Percentiles rank a stretch among this genome's conserved stretches.
Conservation (phyloP, 352 stramenopile genomes). For the Pilasporangium apinafurcum region DNA sequence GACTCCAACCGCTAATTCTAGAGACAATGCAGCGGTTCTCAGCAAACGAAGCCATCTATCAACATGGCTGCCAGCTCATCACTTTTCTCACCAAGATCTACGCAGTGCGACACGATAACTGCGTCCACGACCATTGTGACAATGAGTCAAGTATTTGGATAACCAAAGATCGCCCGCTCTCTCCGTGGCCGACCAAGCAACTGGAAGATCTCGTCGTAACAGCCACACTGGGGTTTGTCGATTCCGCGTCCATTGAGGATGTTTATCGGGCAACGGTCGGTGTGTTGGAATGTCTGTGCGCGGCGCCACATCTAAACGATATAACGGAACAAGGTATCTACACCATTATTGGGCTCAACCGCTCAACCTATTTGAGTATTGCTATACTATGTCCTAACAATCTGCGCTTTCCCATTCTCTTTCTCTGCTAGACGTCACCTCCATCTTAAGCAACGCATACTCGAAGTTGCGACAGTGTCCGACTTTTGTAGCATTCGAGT, state of each 20-base stretch:
- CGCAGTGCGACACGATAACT: not conserved
- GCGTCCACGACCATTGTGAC: too few relatives aligned
- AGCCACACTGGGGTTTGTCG: not conserved
- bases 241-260: not conserved
- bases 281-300: slow-evolving; percentile 4
- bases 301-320: not conserved
- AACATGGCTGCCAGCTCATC: slow-evolving; percentile 14
- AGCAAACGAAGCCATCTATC: slow-evolving; percentile 8
- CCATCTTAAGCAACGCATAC: too few relatives aligned
- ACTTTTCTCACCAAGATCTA: slow-evolving; percentile 6
- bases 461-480: too few relatives aligned
- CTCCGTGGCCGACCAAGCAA: slow-evolving; percentile 1
- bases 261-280: not conserved
- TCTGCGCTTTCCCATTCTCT: too few relatives aligned
- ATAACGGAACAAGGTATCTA: slow-evolving; percentile 1
- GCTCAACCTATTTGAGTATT: too few relatives aligned
- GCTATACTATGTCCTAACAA: too few relatives aligned
- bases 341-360: too few relatives aligned
- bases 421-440: too few relatives aligned
- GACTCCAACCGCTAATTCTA: slow-evolving; percentile 13
- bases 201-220: slow-evolving; percentile 3
- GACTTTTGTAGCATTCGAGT: too few relatives aligned
- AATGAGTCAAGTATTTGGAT: not conserved
- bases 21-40: slow-evolving; percentile 15
- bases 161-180: not conserved